Conservation (phyloP, 345 rosid genomes). For the Stellera chamaejasme region DNA sequence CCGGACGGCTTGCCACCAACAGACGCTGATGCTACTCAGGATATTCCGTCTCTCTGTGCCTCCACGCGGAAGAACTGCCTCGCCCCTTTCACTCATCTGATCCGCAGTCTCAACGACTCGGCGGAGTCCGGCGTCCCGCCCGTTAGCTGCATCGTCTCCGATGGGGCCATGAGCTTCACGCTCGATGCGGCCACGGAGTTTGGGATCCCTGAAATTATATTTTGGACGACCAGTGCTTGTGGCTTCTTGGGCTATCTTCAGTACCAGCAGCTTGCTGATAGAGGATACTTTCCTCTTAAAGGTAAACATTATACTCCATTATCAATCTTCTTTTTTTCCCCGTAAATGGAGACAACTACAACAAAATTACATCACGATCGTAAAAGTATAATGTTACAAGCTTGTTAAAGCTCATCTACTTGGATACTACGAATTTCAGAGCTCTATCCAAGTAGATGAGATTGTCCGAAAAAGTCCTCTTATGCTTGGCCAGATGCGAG, state of each 20-base stretch:
- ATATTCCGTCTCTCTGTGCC: slow-evolving; percentile 28
- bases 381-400: too few species aligned
- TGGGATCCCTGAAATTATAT: slow-evolving; percentile 27
- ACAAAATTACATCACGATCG: too few species aligned
- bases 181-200: slow-evolving; percentile 30
- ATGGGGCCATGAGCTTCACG: slow-evolving; percentile 34
- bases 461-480: too few species aligned
- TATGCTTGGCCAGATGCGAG: too few species aligned
- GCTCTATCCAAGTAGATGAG: too few species aligned
- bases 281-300: slow-evolving; percentile 34
- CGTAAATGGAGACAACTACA: too few species aligned
- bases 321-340: too few species aligned
- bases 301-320: slow-evolving; percentile 16
- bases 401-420: too few species aligned
- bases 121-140: slow-evolving; percentile 14
- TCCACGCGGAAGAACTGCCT: slow-evolving; percentile 25
- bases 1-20: slow-evolving; percentile 37
- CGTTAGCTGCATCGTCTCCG: slow-evolving; percentile 35
- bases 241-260: slow-evolving; percentile 23
- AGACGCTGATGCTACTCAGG: slow-evolving; percentile 31
- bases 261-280: slow-evolving; percentile 17
- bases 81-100: slow-evolving; percentile 25
- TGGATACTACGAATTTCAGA: too few species aligned
- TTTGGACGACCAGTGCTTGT: slow-evolving; percentile 37
- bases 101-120: slow-evolving; percentile 19